phyloP scores from a whole-genome alignment of 2,329 filamentous ascomycete species.

The Fusarium guadeloupense region DNA sequence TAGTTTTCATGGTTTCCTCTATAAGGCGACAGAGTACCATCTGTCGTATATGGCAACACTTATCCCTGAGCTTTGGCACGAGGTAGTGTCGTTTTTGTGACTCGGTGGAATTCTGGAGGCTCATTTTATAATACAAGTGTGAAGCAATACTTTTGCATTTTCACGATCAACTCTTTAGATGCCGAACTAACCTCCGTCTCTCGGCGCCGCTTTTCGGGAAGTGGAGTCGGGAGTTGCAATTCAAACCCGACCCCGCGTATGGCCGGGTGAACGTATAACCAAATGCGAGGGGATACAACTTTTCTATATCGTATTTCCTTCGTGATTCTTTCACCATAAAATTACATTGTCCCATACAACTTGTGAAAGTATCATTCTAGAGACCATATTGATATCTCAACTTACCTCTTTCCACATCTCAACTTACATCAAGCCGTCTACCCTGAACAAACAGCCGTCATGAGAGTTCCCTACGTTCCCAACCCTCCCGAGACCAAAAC shows the following conservation, averaged over 20 bases:
- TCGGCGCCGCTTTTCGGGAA: constrained; percentile 41
- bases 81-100: too few species aligned
- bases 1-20: too few species aligned
- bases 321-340: not conserved
- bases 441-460: constrained; percentile 47
- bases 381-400: not conserved
- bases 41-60: too few species aligned
- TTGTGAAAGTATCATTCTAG: not conserved
- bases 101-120: too few species aligned
- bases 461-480: constrained; percentile 74
- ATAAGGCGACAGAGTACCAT: too few species aligned
- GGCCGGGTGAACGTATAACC: constrained; percentile 44
- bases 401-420: not conserved
- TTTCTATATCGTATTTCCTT: not conserved
- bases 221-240: constrained; percentile 43
- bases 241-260: constrained; percentile 39
- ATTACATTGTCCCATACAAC: not conserved
- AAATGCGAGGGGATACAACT: constrained; percentile 20
- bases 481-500: constrained; percentile 58
- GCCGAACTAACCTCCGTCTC: constrained; percentile 6
- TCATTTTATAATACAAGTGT: too few species aligned
- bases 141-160: too few species aligned
- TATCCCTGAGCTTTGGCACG: too few species aligned
- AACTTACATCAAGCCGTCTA: constrained; percentile 20
- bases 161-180: not conserved